These are phyloP conservation scores for Salinomyces thailandicus DNA, from an alignment of 2,329 filamentous ascomycete genomes.

Conservation along the genomic window DNA sequence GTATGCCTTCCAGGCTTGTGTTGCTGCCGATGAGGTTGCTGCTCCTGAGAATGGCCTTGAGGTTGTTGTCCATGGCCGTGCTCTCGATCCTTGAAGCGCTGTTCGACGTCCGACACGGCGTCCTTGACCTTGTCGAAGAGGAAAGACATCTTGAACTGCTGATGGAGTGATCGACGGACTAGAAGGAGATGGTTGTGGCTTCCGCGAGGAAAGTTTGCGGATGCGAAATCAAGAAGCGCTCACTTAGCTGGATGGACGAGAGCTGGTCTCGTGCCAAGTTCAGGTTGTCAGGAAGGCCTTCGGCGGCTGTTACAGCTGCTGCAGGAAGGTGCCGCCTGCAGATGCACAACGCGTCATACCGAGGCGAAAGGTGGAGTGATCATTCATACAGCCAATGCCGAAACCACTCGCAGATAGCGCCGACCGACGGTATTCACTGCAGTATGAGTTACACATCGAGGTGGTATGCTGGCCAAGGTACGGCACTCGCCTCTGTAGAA, in stretches of 20 bases:
- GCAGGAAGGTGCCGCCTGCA: neutral
- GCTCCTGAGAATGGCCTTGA: neutral
- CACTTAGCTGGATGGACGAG: neutral
- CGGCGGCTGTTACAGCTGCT: neutral
- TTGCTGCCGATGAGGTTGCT: constrained; percentile 1
- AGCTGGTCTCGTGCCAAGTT: neutral
- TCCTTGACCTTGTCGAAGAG: constrained; percentile 47
- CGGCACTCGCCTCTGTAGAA: too few relatives aligned
- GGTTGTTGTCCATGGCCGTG: constrained; percentile 26
- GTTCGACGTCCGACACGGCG: constrained; percentile 40
- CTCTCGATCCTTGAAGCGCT: constrained; percentile 39
- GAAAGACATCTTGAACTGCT: constrained; percentile 3
- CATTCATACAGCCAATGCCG: too few relatives aligned
- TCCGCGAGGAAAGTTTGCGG: too few relatives aligned
- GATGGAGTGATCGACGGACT: too few relatives aligned
- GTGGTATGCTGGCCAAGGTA: too few relatives aligned
- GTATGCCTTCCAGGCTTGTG: constrained; percentile 2
- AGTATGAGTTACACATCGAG: too few relatives aligned
- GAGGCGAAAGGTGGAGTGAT: too few relatives aligned
- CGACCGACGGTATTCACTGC: too few relatives aligned
- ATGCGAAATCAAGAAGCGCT: too few relatives aligned
- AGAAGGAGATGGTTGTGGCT: too few relatives aligned
- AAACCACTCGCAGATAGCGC: too few relatives aligned
- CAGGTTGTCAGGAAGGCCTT: neutral
- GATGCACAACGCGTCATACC: constrained; percentile 1